Percentiles rank a stretch among this genome's conserved stretches.
Conservation (phyloP, 2,329 filamentous ascomycete genomes). For the Penicillium sp. region DNA sequence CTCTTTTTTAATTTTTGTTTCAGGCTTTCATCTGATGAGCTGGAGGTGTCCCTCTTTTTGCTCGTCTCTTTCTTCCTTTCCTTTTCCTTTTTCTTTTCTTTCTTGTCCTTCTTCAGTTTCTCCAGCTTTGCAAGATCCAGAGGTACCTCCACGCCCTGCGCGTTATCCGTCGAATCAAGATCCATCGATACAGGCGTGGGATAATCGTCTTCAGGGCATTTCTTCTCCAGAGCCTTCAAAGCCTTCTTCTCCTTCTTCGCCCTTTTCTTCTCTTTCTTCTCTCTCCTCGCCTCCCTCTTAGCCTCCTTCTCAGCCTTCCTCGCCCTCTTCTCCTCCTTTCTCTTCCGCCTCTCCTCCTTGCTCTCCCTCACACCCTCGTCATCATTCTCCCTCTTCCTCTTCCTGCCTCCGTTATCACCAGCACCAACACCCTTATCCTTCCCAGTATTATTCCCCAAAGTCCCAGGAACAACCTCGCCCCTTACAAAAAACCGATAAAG, state of each 20-base stretch:
- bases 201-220: constrained; percentile 31
- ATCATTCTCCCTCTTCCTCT: constrained; percentile 21
- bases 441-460: constrained; percentile 44
- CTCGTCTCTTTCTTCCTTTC: constrained; percentile 38
- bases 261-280: constrained; percentile 27
- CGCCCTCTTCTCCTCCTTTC: constrained; percentile 32
- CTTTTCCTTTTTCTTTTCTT: constrained; percentile 28
- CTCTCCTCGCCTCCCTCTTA: constrained; percentile 31
- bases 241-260: constrained; percentile 20
- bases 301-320: constrained; percentile 28
- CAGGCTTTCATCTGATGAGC: constrained; percentile 32
- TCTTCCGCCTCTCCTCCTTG: constrained; percentile 43
- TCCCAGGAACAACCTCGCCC: constrained; percentile 78
- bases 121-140: constrained; percentile 37
- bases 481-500: constrained; percentile 85
- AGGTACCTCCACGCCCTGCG: constrained; percentile 31
- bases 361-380: constrained; percentile 41
- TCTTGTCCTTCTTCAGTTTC: constrained; percentile 27
- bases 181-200: constrained; percentile 39
- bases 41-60: constrained; percentile 33
- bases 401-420: constrained; percentile 25
- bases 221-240: background rate
- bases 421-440: constrained; percentile 45
- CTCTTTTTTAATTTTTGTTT: constrained; percentile 57
- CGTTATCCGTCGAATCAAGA: constrained; percentile 26